These are phyloP conservation scores for Metschnikowia cerradonensis DNA, from an alignment of 805 yeast genomes.

Conservation along the genomic window DNA sequence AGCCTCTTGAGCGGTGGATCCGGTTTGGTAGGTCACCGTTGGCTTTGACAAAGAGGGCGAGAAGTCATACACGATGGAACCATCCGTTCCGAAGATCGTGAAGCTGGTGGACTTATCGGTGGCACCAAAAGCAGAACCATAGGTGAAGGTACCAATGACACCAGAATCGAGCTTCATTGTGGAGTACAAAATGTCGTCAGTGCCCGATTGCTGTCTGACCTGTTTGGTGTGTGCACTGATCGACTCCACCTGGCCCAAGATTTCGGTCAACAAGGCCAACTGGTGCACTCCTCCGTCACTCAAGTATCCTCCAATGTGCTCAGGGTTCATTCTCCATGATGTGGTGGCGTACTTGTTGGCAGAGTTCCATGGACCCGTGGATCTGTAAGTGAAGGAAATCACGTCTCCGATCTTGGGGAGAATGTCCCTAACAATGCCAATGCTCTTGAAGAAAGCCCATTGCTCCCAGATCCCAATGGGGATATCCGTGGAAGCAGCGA, in stretches of 20 bases:
- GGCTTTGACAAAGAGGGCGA: slow-evolving; percentile 44
- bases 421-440: slow-evolving; percentile 48
- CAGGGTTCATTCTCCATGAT: slow-evolving; percentile 84
- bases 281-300: slow-evolving; percentile 98
- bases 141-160: slow-evolving; percentile 78
- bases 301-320: slow-evolving; percentile 88
- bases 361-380: slow-evolving; percentile 69
- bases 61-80: slow-evolving; percentile 67
- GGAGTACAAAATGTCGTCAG: slow-evolving; percentile 76
- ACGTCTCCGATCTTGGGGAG: slow-evolving; percentile 70
- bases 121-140: slow-evolving; percentile 85
- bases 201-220: slow-evolving; percentile 71
- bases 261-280: slow-evolving; percentile 77
- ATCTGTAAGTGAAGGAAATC: slow-evolving; percentile 63
- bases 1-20: slow-evolving; percentile 36
- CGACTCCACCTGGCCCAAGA: slow-evolving; percentile 68
- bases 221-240: slow-evolving; percentile 78
- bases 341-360: slow-evolving; percentile 63
- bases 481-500: slow-evolving; percentile 56
- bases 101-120: slow-evolving; percentile 64
- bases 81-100: slow-evolving; percentile 73
- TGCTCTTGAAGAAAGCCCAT: slow-evolving; percentile 71
- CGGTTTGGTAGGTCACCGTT: slow-evolving; percentile 34
- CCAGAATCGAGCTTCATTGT: slow-evolving; percentile 58
- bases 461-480: slow-evolving; percentile 82